Conservation (phyloP, 352 stramenopile species). For the Globisporangium splendens region DNA sequence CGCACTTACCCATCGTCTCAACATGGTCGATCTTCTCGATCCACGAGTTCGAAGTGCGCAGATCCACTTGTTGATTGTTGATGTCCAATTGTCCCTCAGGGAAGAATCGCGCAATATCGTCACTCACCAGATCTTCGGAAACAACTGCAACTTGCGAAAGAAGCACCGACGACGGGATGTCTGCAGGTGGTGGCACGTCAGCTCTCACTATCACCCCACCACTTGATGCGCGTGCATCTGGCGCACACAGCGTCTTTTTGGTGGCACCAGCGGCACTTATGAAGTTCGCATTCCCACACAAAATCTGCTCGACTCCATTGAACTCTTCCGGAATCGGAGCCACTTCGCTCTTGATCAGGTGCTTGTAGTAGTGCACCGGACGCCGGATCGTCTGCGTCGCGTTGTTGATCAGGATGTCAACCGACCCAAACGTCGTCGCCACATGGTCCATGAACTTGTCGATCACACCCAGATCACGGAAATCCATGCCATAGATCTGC, state of each 20-base stretch:
- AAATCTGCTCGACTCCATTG: constrained; percentile 35
- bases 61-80: constrained; percentile 93
- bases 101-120: constrained; percentile 49
- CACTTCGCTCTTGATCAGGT: constrained; percentile 78
- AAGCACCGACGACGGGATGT: constrained; percentile 64
- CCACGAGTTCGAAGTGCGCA: constrained; percentile 91
- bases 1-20: constrained; percentile 67
- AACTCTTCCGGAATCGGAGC: constrained; percentile 47
- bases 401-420: constrained; percentile 97
- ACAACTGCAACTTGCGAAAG: constrained; percentile 89
- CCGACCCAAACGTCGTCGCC: constrained; percentile 42
- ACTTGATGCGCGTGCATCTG: not conserved
- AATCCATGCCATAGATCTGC: constrained; percentile 93
- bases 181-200: constrained; percentile 4
- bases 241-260: too few relatives aligned
- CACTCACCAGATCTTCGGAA: constrained; percentile 76
- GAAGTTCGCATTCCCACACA: constrained; percentile 49
- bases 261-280: constrained; percentile 9
- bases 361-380: constrained; percentile 91
- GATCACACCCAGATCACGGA: constrained; percentile 90
- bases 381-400: constrained; percentile 94
- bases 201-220: constrained; percentile 27
- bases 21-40: constrained; percentile 77
- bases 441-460: constrained; percentile 93
- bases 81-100: constrained; percentile 82